A percentile compares a stretch with the other conserved stretches of the same genome.
These are phyloP conservation scores for Fusarium denticulatum DNA, from an alignment of 2,329 filamentous ascomycete genomes.

Conservation along the genomic window DNA sequence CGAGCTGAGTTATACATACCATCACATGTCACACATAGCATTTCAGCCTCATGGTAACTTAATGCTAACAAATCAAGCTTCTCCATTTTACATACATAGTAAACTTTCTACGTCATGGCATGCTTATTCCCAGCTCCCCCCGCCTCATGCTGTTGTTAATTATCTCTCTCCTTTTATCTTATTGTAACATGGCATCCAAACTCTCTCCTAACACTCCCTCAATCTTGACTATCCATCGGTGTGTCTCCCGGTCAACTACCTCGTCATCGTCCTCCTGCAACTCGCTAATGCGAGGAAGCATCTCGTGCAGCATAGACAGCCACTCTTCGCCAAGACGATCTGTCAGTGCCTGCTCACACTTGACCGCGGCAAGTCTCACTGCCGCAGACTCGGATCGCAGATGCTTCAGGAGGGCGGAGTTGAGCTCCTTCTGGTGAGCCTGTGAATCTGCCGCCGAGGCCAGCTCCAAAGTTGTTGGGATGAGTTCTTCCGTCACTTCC, in stretches of 20 bases:
- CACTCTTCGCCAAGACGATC: slow-evolving; percentile 90
- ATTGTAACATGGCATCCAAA: slow-evolving; percentile 91
- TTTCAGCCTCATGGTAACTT: background rate
- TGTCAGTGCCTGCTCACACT: slow-evolving; percentile 82
- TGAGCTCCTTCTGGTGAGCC: slow-evolving; percentile 91
- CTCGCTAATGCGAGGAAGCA: slow-evolving; percentile 96
- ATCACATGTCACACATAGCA: slow-evolving; percentile 7
- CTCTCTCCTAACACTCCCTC: slow-evolving; percentile 91
- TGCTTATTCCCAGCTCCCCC: slow-evolving; percentile 19
- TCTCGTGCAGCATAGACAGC: slow-evolving; percentile 90
- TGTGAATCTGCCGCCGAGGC: slow-evolving; percentile 83
- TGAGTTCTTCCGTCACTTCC: slow-evolving; percentile 63
- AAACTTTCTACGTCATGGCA: slow-evolving; percentile 27
- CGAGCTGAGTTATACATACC: background rate
- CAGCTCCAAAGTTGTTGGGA: slow-evolving; percentile 82
- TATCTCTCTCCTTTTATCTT: slow-evolving; percentile 52
- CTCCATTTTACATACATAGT: slow-evolving; percentile 20
- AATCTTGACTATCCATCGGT: slow-evolving; percentile 89
- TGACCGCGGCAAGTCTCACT: slow-evolving; percentile 83
- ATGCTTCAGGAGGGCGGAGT: slow-evolving; percentile 78
- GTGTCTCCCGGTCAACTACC: slow-evolving; percentile 86
- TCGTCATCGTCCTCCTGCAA: slow-evolving; percentile 97
- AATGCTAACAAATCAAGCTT: slow-evolving; percentile 4
- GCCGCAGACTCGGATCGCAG: slow-evolving; percentile 77
- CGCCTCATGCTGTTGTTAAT: slow-evolving; percentile 9